Evolutionary conservation across 768 basidiomycete genomes (phyloP).

Genomic region (Cystoderma amianthinum): DNA sequence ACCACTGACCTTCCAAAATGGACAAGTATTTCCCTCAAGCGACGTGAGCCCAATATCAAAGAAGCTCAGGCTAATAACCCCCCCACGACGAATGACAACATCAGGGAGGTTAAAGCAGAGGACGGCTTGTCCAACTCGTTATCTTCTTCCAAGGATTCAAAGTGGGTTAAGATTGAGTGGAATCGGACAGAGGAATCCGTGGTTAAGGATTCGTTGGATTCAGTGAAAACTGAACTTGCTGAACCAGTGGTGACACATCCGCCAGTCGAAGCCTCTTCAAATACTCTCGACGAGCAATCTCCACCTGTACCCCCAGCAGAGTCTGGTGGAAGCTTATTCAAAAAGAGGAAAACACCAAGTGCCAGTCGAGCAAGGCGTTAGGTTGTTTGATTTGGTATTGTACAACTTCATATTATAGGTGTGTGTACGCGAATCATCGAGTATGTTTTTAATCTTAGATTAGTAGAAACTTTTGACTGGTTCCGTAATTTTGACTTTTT

Average conservation of each 20-base stretch:
- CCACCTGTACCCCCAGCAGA: neutral
- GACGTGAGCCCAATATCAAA: constrained; percentile 5
- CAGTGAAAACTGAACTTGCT: too few species aligned
- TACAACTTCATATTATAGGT: too few species aligned
- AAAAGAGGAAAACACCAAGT: neutral
- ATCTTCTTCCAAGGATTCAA: neutral
- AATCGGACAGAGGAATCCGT: too few species aligned
- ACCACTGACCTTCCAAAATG: constrained; percentile 12
- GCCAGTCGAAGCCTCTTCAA: too few species aligned
- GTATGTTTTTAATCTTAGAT: too few species aligned
- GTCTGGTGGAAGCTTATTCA: neutral
- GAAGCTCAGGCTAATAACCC: neutral
- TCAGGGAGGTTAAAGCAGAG: neutral
- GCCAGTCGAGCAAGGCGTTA: too few species aligned
- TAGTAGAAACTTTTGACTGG: too few species aligned
- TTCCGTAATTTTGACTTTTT: too few species aligned
- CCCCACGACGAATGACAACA: neutral
- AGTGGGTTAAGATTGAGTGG: neutral
- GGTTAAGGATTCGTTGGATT: too few species aligned
- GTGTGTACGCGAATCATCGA: too few species aligned
- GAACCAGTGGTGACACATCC: too few species aligned
- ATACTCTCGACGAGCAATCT: neutral
- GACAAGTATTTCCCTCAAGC: constrained; percentile 15
- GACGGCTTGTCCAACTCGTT: neutral
- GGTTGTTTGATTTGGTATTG: too few species aligned